Conservation (phyloP, 2,329 filamentous ascomycete species). For the Emericellopsis atlantica region DNA sequence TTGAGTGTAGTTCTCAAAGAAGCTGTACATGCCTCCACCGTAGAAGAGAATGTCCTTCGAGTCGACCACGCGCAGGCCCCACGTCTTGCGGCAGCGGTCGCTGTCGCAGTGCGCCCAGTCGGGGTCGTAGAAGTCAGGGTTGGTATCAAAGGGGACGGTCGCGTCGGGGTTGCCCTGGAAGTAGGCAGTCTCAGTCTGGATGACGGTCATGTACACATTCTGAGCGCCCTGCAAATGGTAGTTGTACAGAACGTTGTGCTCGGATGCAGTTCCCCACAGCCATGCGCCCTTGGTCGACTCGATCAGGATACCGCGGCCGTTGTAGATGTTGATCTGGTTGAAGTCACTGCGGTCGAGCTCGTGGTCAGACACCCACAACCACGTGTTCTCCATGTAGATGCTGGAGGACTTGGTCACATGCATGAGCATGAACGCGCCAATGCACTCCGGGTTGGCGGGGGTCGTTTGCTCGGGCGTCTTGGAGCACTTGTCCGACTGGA, state of each 20-base stretch:
- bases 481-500: slow-evolving; percentile 67
- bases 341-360: slow-evolving; percentile 66
- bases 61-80: slow-evolving; percentile 60
- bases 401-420: slow-evolving; percentile 51
- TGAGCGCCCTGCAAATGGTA: slow-evolving; percentile 71
- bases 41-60: slow-evolving; percentile 57
- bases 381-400: slow-evolving; percentile 77
- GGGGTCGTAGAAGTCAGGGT: slow-evolving; percentile 50
- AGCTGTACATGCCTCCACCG: slow-evolving; percentile 66
- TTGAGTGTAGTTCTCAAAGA: slow-evolving; percentile 74
- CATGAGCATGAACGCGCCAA: slow-evolving; percentile 60
- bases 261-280: slow-evolving; percentile 66
- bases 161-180: slow-evolving; percentile 75
- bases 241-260: slow-evolving; percentile 62
- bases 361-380: slow-evolving; percentile 87
- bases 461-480: slow-evolving; percentile 59
- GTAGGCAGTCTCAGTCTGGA: slow-evolving; percentile 85
- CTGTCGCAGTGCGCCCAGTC: slow-evolving; percentile 49
- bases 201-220: slow-evolving; percentile 69
- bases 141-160: slow-evolving; percentile 48
- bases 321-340: slow-evolving; percentile 77
- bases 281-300: slow-evolving; percentile 65
- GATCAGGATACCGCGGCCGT: slow-evolving; percentile 70
- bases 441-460: slow-evolving; percentile 51
- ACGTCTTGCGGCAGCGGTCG: slow-evolving; percentile 56